Base-by-base conservation (phyloP, 345 rosid genomes). In the Eucalyptus sideroxylon region DNA sequence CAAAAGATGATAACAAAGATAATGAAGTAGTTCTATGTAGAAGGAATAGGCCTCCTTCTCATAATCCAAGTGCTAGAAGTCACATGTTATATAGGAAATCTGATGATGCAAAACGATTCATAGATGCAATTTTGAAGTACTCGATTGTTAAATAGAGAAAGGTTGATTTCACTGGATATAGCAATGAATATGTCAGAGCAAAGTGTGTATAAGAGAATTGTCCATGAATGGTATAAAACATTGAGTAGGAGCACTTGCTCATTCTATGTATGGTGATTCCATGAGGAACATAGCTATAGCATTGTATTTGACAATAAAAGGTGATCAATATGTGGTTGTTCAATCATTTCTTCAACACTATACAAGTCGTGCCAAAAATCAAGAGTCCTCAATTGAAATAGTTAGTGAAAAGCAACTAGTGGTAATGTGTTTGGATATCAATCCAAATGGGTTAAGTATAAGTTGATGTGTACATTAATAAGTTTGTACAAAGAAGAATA, bases 111-210 rank as follows among this genome's bases (percentile, higher is more conserved):
- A 60, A 60, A 60, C 0, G 1, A 26, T 60, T 59, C n/a, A 59
- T 5, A 59, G n/a, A 60, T 60, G n/a, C 7, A 26, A 26, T 1
- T 60, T 11, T 60, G 67, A 60, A 60, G n/a, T 60, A 60, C 67
- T 60, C 2, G 1, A 60, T 27, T 60, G 15, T 60, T 11, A 11
- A 60, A 60, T 27, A 5, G n/a, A 53, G 59, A 53, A 53, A 53
- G 5, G n/a, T 60, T 60, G 67, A 60, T 26, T 60, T 60, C 67
- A 26, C n/a, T 60, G 5, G 0, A 60, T 24, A 26, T 60, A 60
- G 4, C 0, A 60, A 26, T 27, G n/a, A 11, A 60, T 60, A 60
- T 0, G 7, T 11, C 7, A 11, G 4, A 60, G n/a, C 31, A 11
- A 60, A 0, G 67, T 60, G 16, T 26, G 67, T 31, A 60, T 11